These are phyloP conservation scores for Cystofilobasidium ferigula DNA, from an alignment of 768 basidiomycete genomes.

Conservation along the genomic window DNA sequence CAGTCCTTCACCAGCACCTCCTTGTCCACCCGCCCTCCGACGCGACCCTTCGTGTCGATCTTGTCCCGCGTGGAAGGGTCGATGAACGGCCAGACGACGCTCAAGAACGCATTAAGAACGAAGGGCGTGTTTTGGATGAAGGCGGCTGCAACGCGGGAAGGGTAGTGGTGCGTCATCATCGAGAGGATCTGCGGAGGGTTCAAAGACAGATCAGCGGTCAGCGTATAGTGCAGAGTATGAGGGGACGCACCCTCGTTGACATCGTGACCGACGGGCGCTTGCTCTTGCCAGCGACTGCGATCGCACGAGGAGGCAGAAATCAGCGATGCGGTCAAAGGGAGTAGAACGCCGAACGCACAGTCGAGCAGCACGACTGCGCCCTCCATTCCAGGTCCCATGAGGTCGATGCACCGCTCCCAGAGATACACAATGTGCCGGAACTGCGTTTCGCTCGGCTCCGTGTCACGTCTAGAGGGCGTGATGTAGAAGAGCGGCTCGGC, in stretches of 20 bases:
- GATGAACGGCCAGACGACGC: constrained; percentile 11
- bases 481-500: constrained; percentile 17
- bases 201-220: too few species aligned
- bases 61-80: constrained; percentile 2
- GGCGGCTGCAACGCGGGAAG: constrained; percentile 1
- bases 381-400: constrained; percentile 16
- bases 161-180: constrained; percentile 19
- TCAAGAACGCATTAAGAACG: constrained; percentile 14
- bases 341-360: not conserved
- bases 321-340: not conserved
- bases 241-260: not conserved
- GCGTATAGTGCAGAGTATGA: not conserved
- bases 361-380: constrained; percentile 2
- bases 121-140: constrained; percentile 18
- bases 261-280: constrained; percentile 12
- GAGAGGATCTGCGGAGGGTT: constrained; percentile 7
- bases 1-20: not conserved
- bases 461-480: constrained; percentile 16
- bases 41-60: constrained; percentile 15
- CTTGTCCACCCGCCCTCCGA: not conserved
- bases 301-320: too few species aligned
- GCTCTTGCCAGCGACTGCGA: constrained; percentile 15
- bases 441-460: constrained; percentile 10
- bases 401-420: constrained; percentile 6
- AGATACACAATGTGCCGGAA: constrained; percentile 19